Base-by-base conservation (phyloP, 1,284 basidiomycete genomes). In the Rugiboletus extremiorientalis region DNA sequence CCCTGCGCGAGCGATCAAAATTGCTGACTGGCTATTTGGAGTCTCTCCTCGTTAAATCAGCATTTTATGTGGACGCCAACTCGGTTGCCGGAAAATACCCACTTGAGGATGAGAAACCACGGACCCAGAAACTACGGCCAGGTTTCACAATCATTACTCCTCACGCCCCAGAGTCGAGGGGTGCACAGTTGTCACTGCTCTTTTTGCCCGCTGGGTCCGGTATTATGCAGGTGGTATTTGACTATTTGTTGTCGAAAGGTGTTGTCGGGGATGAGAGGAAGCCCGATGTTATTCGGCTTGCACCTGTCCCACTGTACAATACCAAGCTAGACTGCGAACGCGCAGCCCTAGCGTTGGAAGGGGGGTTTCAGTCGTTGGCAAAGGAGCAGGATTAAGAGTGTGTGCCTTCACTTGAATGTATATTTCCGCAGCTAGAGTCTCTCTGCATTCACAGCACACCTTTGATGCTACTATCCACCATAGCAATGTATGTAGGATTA, bases 131-230 rank as follows among this genome's bases (percentile, higher is more conserved):
- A 50, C 69, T 41, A 37, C 62, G 20, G n/a, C 65, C 58, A 27
- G 83, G 83, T 5, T 96, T 97, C 74, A 93, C 91, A 23, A 91
- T 97, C 65, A 89, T 97, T 69, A 97, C 95, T 4, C 95, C 95
- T 4, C 71, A 68, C 27, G 80, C 84, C 55, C 77, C 84, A 30
- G 79, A 81, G 23, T 78, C 79, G 60, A 83, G 95, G 55, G 95
- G 95, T 1, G 86, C 91, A 36, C 95, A 97, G 72, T 77, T 97
- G 23, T 96, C 92, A 22, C 75, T 98, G 34, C 74, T 92, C 43
- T 89, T 96, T 74, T 73, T 91, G 23, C 91, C 88, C 41, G 50
- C 73, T 31, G 83, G 78, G 45, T 76, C 80, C 20, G 83, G 80
- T 25, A 69, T 85, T 49, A 96, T 97, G 94, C 80, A 81, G 56